Percentiles rank a stretch among this genome's conserved stretches.
Evolutionary conservation across 2,329 filamentous ascomycete genomes (phyloP).

Genomic region (Hypoxylon sp.): DNA sequence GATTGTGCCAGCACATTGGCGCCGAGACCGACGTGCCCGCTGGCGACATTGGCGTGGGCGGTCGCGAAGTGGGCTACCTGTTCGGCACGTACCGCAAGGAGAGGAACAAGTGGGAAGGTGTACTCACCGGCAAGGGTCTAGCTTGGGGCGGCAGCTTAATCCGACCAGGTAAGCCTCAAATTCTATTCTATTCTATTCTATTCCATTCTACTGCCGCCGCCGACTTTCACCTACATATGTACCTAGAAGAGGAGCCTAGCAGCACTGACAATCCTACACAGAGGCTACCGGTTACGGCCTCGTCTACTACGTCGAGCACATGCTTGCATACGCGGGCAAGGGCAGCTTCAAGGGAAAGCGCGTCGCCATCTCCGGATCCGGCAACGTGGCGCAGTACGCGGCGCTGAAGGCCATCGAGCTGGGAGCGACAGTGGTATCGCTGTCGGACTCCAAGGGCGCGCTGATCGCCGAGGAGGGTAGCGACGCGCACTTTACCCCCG

Average conservation of each 20-base stretch:
- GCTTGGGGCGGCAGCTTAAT: slow-evolving; percentile 95
- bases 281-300: slow-evolving; percentile 98
- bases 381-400: slow-evolving; percentile 98
- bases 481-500: slow-evolving; percentile 80
- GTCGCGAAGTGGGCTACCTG: slow-evolving; percentile 93
- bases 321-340: slow-evolving; percentile 91
- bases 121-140: slow-evolving; percentile 95
- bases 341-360: slow-evolving; percentile 92
- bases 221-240: not conserved
- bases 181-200: too few species aligned
- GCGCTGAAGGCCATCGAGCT: slow-evolving; percentile 97
- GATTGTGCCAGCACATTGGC: slow-evolving; percentile 96
- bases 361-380: slow-evolving; percentile 95
- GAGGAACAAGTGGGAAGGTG: slow-evolving; percentile 93
- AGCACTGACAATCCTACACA: slow-evolving; percentile 44
- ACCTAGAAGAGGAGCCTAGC: not conserved
- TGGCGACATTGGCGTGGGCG: slow-evolving; percentile 94
- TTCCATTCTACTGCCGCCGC: too few species aligned
- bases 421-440: slow-evolving; percentile 90
- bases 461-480: slow-evolving; percentile 76
- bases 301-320: slow-evolving; percentile 96
- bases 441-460: slow-evolving; percentile 92
- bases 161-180: slow-evolving; percentile 71
- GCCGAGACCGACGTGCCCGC: slow-evolving; percentile 96
- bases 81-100: slow-evolving; percentile 94